Evolutionary conservation across 2,329 filamentous ascomycete species (phyloP).

Genomic region (Cyanodermella asteris): DNA sequence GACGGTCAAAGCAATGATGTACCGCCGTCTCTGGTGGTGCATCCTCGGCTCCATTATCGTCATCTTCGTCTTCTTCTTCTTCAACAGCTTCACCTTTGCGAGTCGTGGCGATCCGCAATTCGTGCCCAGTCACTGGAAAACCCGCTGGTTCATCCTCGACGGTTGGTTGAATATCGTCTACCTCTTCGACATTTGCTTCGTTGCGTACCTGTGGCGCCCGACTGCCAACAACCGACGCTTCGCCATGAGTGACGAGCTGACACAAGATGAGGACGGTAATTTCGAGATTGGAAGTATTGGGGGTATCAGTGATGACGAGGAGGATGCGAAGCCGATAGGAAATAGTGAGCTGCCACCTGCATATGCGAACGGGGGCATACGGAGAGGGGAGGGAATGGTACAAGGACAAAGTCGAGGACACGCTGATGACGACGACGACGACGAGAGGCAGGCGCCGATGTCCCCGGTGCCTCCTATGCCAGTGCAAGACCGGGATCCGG

Average conservation of each 20-base stretch:
- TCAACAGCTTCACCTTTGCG: constrained; percentile 90
- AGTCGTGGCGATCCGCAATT: constrained; percentile 69
- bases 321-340: constrained; percentile 23
- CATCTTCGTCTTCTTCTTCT: constrained; percentile 96
- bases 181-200: constrained; percentile 74
- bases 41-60: constrained; percentile 81
- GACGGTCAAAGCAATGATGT: constrained; percentile 83
- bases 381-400: constrained; percentile 1
- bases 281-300: constrained; percentile 92
- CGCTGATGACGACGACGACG: no score
- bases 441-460: no score
- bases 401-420: background rate
- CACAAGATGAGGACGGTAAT: constrained; percentile 93
- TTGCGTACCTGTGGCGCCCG: constrained; percentile 90
- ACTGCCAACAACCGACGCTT: constrained; percentile 93
- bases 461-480: constrained; percentile 29
- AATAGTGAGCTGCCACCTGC: constrained; percentile 14
- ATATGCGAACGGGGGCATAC: constrained; percentile 2
- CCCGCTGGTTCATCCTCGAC: constrained; percentile 88
- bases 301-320: constrained; percentile 46
- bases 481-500: constrained; percentile 20
- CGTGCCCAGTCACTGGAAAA: constrained; percentile 92
- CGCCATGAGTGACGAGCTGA: constrained; percentile 96
- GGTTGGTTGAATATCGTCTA: constrained; percentile 96
- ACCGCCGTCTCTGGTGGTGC: constrained; percentile 96